phyloP scores from a whole-genome alignment of 768 basidiomycete species.

The Hemileccinum impolitum region DNA sequence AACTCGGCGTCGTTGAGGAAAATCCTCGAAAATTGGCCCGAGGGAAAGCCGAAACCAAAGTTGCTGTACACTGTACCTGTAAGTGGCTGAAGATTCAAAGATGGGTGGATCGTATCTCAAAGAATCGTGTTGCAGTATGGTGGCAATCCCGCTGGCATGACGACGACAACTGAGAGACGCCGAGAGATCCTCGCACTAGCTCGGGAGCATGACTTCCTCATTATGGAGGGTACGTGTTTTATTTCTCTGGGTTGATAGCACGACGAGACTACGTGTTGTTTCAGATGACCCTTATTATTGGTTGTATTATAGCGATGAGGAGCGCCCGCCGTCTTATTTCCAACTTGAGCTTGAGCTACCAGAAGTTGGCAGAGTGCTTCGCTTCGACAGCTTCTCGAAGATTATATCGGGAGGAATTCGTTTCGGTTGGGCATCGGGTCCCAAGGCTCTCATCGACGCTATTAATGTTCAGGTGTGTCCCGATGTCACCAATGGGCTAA shows the following conservation, averaged over 20 bases:
- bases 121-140: slow-evolving; percentile 47
- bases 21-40: slow-evolving; percentile 66
- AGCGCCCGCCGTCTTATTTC: slow-evolving; percentile 71
- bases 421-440: slow-evolving; percentile 73
- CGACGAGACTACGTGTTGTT: not conserved
- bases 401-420: slow-evolving; percentile 67
- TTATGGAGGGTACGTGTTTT: slow-evolving; percentile 59
- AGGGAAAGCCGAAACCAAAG: slow-evolving; percentile 61
- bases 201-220: slow-evolving; percentile 65
- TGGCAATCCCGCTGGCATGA: slow-evolving; percentile 77
- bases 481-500: not conserved
- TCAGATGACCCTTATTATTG: slow-evolving; percentile 68
- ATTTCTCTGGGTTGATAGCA: not conserved
- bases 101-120: not conserved
- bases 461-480: slow-evolving; percentile 61
- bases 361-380: slow-evolving; percentile 68
- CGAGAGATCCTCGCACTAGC: slow-evolving; percentile 63
- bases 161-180: slow-evolving; percentile 58
- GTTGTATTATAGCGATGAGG: slow-evolving; percentile 58
- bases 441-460: slow-evolving; percentile 54
- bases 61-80: slow-evolving; percentile 74
- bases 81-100: slow-evolving; percentile 10
- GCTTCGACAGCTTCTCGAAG: slow-evolving; percentile 86
- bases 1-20: slow-evolving; percentile 51
- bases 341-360: slow-evolving; percentile 61